phyloP scores from a whole-genome alignment of 2,329 filamentous ascomycete species.

The Neoascochyta sp. region DNA sequence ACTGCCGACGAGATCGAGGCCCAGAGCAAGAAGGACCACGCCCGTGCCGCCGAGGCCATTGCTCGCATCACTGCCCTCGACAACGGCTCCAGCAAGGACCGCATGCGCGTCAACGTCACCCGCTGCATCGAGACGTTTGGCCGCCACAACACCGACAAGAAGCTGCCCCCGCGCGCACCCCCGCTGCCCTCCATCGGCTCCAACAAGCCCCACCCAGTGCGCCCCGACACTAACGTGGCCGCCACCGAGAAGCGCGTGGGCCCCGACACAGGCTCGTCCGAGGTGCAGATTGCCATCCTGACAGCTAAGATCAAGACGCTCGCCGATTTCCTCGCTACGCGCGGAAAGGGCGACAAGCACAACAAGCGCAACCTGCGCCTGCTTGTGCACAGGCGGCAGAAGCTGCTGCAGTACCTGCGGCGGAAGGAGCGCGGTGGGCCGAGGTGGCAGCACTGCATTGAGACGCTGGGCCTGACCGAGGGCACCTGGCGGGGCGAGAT shows the following conservation, averaged over 20 bases:
- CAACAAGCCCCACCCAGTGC: slow-evolving; percentile 42
- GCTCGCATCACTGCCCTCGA: slow-evolving; percentile 72
- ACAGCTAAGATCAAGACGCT: slow-evolving; percentile 89
- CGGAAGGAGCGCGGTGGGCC: slow-evolving; percentile 86
- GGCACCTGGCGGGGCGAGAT: slow-evolving; percentile 92
- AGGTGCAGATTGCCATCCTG: slow-evolving; percentile 96
- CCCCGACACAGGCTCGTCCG: slow-evolving; percentile 87
- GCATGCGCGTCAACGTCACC: slow-evolving; percentile 74
- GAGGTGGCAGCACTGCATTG: slow-evolving; percentile 81
- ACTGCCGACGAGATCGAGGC: slow-evolving; percentile 20
- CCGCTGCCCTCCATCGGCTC: slow-evolving; percentile 46
- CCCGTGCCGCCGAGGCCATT: slow-evolving; percentile 70
- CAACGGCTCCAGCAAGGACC: slow-evolving; percentile 75
- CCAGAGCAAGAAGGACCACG: slow-evolving; percentile 47
- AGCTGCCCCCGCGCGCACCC: slow-evolving; percentile 58
- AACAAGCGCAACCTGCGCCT: slow-evolving; percentile 88
- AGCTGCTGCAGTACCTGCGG: slow-evolving; percentile 80
- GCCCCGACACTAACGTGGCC: slow-evolving; percentile 40
- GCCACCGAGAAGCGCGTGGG: slow-evolving; percentile 62
- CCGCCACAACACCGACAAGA: slow-evolving; percentile 77
- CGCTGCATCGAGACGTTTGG: slow-evolving; percentile 86
- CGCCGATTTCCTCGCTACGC: slow-evolving; percentile 64
- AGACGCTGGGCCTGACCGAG: slow-evolving; percentile 79
- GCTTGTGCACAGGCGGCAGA: slow-evolving; percentile 85
- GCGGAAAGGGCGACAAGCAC: slow-evolving; percentile 81